These are phyloP conservation scores for Priceomyces melissophilus DNA, from an alignment of 805 yeast species.

Conservation along the genomic window DNA sequence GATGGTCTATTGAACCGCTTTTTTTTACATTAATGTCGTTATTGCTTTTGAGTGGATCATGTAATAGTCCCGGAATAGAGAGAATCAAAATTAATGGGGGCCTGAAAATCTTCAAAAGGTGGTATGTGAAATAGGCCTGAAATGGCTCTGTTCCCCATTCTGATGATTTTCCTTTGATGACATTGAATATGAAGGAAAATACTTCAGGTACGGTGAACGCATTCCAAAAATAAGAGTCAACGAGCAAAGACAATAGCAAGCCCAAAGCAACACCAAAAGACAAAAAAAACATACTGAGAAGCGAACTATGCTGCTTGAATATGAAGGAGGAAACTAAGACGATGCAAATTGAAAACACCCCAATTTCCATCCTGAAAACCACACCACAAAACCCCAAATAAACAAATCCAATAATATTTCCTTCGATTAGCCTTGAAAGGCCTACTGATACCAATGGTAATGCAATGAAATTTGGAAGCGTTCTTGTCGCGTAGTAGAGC, in stretches of 20 bases:
- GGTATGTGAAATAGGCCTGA: constrained; percentile 58
- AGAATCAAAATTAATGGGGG: constrained; percentile 45
- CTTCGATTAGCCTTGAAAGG: constrained; percentile 47
- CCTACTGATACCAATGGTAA: constrained; percentile 68
- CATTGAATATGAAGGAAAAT: constrained; percentile 69
- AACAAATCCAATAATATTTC: constrained; percentile 45
- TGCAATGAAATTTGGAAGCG: constrained; percentile 84
- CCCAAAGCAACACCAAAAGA: constrained; percentile 55
- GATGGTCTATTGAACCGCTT: constrained; percentile 20
- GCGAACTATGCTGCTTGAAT: constrained; percentile 45
- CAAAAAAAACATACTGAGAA: constrained; percentile 32
- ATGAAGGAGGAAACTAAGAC: constrained; percentile 43
- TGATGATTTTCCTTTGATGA: constrained; percentile 65
- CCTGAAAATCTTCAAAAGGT: constrained; percentile 34
- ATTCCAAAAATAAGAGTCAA: constrained; percentile 81
- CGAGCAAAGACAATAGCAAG: constrained; percentile 37
- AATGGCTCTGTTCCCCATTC: constrained; percentile 87
- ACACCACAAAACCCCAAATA: constrained; percentile 60
- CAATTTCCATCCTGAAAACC: constrained; percentile 70
- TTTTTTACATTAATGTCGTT: constrained; percentile 10
- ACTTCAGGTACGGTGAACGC: constrained; percentile 66
- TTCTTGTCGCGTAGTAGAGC: constrained; percentile 74
- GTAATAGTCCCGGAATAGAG: constrained; percentile 33
- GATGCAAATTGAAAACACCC: constrained; percentile 49
- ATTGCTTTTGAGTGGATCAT: constrained; percentile 34